A percentile compares a stretch with the other conserved stretches of the same genome.
These are phyloP conservation scores for Phaeosphaeriaceae sp. DNA, from an alignment of 2,329 filamentous ascomycete genomes.

Conservation along the genomic window DNA sequence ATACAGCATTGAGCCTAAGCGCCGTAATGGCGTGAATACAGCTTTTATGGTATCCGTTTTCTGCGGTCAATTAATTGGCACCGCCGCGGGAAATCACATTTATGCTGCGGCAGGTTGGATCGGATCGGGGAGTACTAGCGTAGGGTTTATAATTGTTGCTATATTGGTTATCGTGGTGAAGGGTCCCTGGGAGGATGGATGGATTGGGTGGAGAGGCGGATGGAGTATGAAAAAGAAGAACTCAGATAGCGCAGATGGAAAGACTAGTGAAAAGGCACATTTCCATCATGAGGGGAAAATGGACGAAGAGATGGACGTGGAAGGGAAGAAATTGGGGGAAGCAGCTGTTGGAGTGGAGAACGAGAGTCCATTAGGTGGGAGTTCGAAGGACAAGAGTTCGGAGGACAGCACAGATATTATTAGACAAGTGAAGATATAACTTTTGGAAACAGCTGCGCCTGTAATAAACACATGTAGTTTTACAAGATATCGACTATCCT, in stretches of 20 bases:
- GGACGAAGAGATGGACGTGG: conserved; percentile 29
- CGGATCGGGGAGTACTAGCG: conserved; percentile 61
- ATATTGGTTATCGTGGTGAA: conserved; percentile 56
- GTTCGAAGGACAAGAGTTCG: conserved; percentile 12
- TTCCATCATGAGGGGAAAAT: conserved; percentile 9
- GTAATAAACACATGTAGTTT: neutral
- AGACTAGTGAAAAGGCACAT: conserved; percentile 30
- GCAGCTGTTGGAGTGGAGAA: conserved; percentile 40
- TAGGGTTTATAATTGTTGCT: conserved; percentile 60
- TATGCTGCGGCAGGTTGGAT: conserved; percentile 65
- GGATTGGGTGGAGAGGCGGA: conserved; percentile 67
- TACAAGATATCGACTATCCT: conserved; percentile 45
- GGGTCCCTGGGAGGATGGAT: conserved; percentile 63
- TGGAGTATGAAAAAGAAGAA: conserved; percentile 58
- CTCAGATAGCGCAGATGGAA: conserved; percentile 49
- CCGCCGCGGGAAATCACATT: conserved; percentile 59
- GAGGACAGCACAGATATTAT: conserved; percentile 21
- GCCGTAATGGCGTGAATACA: conserved; percentile 78
- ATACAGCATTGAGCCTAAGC: conserved; percentile 72
- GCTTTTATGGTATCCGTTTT: conserved; percentile 82
- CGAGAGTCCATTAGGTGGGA: conserved; percentile 20
- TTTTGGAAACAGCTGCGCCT: neutral
- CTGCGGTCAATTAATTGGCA: conserved; percentile 75
- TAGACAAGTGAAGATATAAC: conserved; percentile 13
- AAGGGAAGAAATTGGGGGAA: conserved; percentile 28